Conservation (phyloP, 1,139 yeast species). For the Debaryomyces udenii region DNA sequence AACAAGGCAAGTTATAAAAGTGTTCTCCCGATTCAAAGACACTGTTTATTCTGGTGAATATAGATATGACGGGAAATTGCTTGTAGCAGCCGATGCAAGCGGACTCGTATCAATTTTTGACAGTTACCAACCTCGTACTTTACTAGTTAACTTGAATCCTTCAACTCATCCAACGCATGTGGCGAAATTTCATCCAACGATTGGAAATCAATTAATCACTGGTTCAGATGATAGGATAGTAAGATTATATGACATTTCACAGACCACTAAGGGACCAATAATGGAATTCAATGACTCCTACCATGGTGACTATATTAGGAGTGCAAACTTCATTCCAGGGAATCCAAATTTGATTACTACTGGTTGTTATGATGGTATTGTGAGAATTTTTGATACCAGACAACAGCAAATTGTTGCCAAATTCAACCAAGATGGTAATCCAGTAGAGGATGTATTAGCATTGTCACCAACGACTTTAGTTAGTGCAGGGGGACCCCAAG, state of each 20-base stretch:
- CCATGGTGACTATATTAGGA: constrained; percentile 87
- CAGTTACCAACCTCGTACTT: constrained; percentile 74
- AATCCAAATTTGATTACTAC: constrained; percentile 78
- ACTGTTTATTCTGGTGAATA: constrained; percentile 86
- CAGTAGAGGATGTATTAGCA: constrained; percentile 87
- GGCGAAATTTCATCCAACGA: constrained; percentile 84
- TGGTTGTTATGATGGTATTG: constrained; percentile 90
- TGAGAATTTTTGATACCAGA: constrained; percentile 87
- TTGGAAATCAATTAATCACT: constrained; percentile 72
- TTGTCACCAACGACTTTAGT: constrained; percentile 78
- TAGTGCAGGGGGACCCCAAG: constrained; percentile 84
- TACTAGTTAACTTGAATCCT: constrained; percentile 79
- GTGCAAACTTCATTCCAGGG: constrained; percentile 78
- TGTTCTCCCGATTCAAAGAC: constrained; percentile 89
- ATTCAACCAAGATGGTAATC: constrained; percentile 52
- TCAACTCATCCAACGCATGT: constrained; percentile 89
- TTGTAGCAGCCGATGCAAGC: constrained; percentile 88
- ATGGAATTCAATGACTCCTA: constrained; percentile 61
- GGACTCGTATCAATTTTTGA: constrained; percentile 86
- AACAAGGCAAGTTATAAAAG: constrained; percentile 87
- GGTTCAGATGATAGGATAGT: constrained; percentile 92
- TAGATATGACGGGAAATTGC: constrained; percentile 77
- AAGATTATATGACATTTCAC: constrained; percentile 86
- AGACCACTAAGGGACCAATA: constrained; percentile 64
- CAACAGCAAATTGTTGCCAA: constrained; percentile 43